Percentiles rank a stretch among this genome's conserved stretches.
These are phyloP conservation scores for Hyphodiscus sp. DNA, from an alignment of 2,329 filamentous ascomycete genomes.

Conservation along the genomic window DNA sequence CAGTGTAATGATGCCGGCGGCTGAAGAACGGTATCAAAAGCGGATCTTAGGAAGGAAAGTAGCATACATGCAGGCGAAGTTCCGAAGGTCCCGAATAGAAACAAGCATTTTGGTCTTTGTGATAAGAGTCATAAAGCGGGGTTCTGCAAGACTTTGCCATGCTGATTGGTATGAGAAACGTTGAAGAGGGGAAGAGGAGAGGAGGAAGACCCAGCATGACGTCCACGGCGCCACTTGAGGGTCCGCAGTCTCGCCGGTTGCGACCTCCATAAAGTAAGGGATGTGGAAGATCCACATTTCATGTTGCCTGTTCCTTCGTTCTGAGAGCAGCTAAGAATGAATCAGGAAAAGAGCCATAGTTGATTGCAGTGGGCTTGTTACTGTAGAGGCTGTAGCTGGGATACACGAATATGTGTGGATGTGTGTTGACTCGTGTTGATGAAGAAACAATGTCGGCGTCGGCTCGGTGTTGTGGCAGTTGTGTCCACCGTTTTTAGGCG, in stretches of 20 bases:
- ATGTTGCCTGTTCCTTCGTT: conserved; percentile 9
- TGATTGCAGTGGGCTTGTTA: neutral
- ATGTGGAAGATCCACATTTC: conserved; percentile 9
- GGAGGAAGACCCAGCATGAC: conserved; percentile 3
- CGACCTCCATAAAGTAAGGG: conserved; percentile 1
- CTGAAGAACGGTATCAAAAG: neutral
- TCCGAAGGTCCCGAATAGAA: too few species aligned
- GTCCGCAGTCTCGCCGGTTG: conserved; percentile 8
- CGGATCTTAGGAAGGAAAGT: neutral
- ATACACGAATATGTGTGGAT: neutral
- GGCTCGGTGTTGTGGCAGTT: too few species aligned
- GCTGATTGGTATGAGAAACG: conserved; percentile 6
- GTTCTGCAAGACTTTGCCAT: neutral
- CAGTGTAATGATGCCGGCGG: neutral
- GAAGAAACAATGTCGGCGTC: too few species aligned
- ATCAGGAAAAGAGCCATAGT: neutral
- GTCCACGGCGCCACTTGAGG: conserved; percentile 9
- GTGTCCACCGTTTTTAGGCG: too few species aligned
- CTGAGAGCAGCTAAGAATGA: neutral
- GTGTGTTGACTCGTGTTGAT: too few species aligned
- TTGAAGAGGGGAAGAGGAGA: conserved; percentile 2
- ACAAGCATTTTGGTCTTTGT: too few species aligned
- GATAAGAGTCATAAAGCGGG: conserved; percentile 21
- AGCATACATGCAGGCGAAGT: neutral
- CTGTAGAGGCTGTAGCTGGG: neutral